phyloP scores from a whole-genome alignment of 176 grass and related monocot species.

The Pharus latifolius region DNA sequence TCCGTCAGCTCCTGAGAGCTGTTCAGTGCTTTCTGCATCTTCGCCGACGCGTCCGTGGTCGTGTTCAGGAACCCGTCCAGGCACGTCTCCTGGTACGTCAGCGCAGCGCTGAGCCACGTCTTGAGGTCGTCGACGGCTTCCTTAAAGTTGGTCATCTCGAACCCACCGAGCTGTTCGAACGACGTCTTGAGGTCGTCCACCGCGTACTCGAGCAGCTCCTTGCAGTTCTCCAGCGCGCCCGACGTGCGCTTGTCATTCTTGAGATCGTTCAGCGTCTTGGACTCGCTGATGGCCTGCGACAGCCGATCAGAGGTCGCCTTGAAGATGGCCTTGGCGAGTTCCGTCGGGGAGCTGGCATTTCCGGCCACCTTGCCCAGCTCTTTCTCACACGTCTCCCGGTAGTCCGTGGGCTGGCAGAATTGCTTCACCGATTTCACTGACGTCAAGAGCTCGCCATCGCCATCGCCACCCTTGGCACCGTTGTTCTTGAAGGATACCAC shows the following conservation, averaged over 20 bases:
- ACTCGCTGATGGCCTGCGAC: constrained; percentile 43
- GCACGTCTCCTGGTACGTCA: constrained; percentile 80
- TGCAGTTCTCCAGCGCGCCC: constrained; percentile 58
- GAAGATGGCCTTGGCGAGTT: constrained; percentile 55
- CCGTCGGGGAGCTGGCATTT: constrained; percentile 29
- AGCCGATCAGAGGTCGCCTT: constrained; percentile 43
- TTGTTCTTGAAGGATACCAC: constrained; percentile 42
- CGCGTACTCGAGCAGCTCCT: constrained; percentile 72
- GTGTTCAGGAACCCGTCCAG: constrained; percentile 66
- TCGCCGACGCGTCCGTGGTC: constrained; percentile 41
- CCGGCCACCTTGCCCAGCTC: constrained; percentile 29
- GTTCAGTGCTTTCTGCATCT: constrained; percentile 61
- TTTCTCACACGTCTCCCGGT: constrained; percentile 60
- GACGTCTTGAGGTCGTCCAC: constrained; percentile 54
- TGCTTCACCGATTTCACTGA: constrained; percentile 53
- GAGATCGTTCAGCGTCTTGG: constrained; percentile 31
- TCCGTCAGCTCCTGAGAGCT: constrained; percentile 59
- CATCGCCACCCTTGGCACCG: background rate
- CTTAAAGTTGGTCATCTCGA: constrained; percentile 58
- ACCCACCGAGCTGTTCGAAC: constrained; percentile 42
- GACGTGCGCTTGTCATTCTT: constrained; percentile 54
- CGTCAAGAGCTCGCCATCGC: constrained; percentile 15
- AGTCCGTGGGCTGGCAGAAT: constrained; percentile 63
- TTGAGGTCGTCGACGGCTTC: constrained; percentile 61
- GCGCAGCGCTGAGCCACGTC: constrained; percentile 69